Conservation (phyloP, 2,329 filamentous ascomycete genomes). For the Paracamarosporium sp. region DNA sequence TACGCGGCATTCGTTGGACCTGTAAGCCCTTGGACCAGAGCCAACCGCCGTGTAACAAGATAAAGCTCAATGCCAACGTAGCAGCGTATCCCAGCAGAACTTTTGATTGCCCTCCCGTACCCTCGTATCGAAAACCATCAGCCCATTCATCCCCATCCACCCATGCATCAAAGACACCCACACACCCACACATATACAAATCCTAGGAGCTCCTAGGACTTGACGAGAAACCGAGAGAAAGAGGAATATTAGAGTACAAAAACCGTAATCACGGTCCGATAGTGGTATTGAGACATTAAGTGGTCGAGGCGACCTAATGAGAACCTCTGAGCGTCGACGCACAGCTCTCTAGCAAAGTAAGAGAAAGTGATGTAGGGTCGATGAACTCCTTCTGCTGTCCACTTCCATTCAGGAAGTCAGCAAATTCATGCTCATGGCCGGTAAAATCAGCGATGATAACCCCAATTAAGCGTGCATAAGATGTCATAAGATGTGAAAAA, state of each 20-base stretch:
- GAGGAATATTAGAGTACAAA: conserved; percentile 36
- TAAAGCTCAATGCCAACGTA: background rate
- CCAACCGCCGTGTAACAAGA: background rate
- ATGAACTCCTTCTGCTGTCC: background rate
- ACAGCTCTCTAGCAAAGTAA: conserved; percentile 8
- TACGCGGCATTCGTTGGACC: no score
- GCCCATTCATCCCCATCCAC: background rate
- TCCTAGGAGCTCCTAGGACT: background rate
- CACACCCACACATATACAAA: background rate
- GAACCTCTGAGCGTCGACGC: conserved; percentile 34
- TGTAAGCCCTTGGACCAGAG: background rate
- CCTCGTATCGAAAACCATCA: background rate
- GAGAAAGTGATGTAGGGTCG: background rate
- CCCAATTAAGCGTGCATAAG: conserved; percentile 19
- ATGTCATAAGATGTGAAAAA: conserved; percentile 19
- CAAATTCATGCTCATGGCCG: conserved; percentile 10
- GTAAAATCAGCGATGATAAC: conserved; percentile 14
- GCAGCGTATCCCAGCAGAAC: conserved; percentile 13
- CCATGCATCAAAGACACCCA: background rate
- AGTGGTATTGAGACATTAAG: conserved; percentile 45
- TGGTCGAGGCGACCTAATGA: conserved; percentile 35
- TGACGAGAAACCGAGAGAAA: conserved; percentile 1
- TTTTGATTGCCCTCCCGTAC: background rate
- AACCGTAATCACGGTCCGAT: conserved; percentile 17
- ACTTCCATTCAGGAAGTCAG: background rate